Conservation (phyloP, 352 stramenopile genomes). For the Phytopythium vexans region DNA sequence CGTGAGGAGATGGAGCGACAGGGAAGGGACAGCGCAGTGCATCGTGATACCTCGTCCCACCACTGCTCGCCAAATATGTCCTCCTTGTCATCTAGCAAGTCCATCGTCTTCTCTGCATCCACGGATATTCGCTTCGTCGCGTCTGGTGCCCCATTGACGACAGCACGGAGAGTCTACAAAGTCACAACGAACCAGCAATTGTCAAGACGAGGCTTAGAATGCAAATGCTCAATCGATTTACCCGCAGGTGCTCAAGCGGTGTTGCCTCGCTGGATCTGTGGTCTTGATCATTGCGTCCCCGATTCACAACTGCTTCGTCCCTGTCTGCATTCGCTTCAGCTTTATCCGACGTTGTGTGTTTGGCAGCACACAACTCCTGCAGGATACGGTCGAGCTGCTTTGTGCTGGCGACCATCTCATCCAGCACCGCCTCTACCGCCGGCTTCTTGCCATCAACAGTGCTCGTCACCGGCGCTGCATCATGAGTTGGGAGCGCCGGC, state of each 20-base stretch:
- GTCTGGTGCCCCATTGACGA: no score
- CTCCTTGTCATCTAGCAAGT: background rate
- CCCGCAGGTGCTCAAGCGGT: conserved; percentile 5
- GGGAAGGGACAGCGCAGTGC: no score
- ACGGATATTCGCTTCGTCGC: background rate
- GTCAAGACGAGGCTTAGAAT: no score
- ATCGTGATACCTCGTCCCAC: no score
- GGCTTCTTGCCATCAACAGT: no score
- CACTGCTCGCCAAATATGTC: no score
- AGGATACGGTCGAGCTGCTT: conserved; percentile 48
- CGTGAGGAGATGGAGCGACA: no score
- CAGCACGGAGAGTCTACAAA: no score
- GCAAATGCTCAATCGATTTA: background rate
- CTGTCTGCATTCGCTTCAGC: background rate
- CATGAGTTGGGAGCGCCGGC: no score
- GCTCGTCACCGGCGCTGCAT: no score
- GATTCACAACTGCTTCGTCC: background rate
- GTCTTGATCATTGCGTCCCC: conserved; percentile 6
- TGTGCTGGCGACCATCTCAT: conserved; percentile 23
- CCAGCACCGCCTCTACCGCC: conserved; percentile 10
- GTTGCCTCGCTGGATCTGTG: conserved; percentile 7
- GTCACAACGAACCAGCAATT: no score
- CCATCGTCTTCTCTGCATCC: background rate
- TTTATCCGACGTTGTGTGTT: background rate
- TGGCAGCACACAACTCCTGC: conserved; percentile 28